Evolutionary conservation across 768 basidiomycete species (phyloP), one percentile per base, ranked within the genome.

Genomic region (Lentinus tigrinus): DNA sequence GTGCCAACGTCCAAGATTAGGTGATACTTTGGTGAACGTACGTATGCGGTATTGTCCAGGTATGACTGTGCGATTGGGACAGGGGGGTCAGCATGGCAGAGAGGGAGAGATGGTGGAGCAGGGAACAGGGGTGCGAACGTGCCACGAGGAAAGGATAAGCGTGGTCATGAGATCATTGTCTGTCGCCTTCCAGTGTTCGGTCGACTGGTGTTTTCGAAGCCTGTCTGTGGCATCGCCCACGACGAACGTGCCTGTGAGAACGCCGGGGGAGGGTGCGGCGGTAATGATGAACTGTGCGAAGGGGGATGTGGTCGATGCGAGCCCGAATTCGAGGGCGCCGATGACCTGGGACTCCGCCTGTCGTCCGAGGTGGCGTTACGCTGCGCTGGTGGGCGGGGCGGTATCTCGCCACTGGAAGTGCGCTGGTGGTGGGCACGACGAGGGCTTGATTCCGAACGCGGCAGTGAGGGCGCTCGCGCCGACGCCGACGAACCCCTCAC

Each of bases 141-240:
- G 28, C 39, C 21, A 40, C 21, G 39, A 40, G 5, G n/a, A 23
- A 47, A 23, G 27, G 39, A 48, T 37, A 31, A n/a, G n/a, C n/a
- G n/a, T 17, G 13, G 60, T 64, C 58, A 69, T 59, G 67, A 64
- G 40, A 68, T 65, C 54, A 70, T 57, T 26, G 67, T 68, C 65
- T 70, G 67, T 47, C 69, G 58, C 43, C 67, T 39, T 49, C 54
- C 57, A 49, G 36, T 54, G 21, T 26, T 61, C 43, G 67, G 69
- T 24, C 69, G 56, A 54, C 69, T 70, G 31, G 68, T 52, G 52
- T 67, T 70, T 64, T 68, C 64, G 58, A 70, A 70, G n/a, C 63
- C 65, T 14, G 63, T 47, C 48, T 65, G 61, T 19, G 56, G 57
- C 13, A 56, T 23, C 39, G 60, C 58, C 58, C 61, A 57, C 27